Percentiles rank a stretch among this genome's conserved stretches.
Evolutionary conservation across 352 stramenopile genomes (phyloP).

Genomic region (Phytophthora agathidicida): DNA sequence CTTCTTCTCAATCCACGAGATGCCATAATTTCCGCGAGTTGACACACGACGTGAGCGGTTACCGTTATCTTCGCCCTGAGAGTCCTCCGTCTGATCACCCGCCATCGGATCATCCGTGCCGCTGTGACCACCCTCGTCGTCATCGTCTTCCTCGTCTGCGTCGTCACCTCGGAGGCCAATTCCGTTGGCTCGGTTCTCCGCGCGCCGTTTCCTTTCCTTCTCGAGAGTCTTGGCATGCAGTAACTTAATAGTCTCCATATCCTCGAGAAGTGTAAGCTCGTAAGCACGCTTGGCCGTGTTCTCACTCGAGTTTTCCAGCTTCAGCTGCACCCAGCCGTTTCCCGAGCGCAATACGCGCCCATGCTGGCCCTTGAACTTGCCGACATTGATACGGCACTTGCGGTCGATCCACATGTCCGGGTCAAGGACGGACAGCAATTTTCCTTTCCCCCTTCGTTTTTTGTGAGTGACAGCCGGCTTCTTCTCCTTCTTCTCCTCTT

Average conservation of each 20-base stretch:
- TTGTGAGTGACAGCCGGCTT: constrained; percentile 12
- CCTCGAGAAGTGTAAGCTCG: constrained; percentile 84
- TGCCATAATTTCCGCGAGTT: constrained; percentile 82
- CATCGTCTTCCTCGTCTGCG: constrained; percentile 62
- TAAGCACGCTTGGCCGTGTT: constrained; percentile 90
- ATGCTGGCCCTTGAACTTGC: constrained; percentile 84
- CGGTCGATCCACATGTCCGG: constrained; percentile 91
- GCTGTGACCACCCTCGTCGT: constrained; percentile 56
- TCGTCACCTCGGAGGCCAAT: constrained; percentile 36
- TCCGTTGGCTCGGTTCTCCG: constrained; percentile 30
- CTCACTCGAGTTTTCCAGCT: constrained; percentile 81
- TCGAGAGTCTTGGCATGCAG: constrained; percentile 71
- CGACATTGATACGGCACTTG: constrained; percentile 87
- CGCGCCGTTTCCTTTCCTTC: constrained; percentile 60
- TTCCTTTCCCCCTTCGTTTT: constrained; percentile 49
- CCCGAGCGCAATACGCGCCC: constrained; percentile 82
- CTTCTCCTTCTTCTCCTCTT: constrained; percentile 28
- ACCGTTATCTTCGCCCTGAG: constrained; percentile 77
- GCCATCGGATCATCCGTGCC: constrained; percentile 53
- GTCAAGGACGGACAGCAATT: constrained; percentile 79
- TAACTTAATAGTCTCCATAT: constrained; percentile 83
- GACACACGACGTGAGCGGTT: constrained; percentile 74
- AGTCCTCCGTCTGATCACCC: constrained; percentile 76
- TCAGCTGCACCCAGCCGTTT: constrained; percentile 90
- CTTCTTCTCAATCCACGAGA: constrained; percentile 89